These are phyloP conservation scores for Lineolata rhizophorae DNA, from an alignment of 495 filamentous ascomycete genomes.

Conservation along the genomic window DNA sequence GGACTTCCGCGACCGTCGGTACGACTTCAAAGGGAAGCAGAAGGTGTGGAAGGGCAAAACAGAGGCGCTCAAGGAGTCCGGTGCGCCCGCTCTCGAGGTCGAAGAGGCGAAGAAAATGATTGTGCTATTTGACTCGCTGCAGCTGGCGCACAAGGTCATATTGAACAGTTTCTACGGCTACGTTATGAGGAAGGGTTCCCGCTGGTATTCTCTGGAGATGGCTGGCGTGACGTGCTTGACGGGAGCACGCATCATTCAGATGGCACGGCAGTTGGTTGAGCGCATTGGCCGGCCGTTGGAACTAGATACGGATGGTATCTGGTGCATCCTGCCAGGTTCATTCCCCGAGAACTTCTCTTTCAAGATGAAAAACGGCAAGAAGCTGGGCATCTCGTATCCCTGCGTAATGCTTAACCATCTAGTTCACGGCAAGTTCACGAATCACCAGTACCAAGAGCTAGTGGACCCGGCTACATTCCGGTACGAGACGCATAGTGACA, in stretches of 20 bases:
- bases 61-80: constrained; percentile 59
- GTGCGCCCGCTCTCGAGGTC: constrained; percentile 53
- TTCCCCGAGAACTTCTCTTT: constrained; percentile 97
- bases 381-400: constrained; percentile 83
- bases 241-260: constrained; percentile 90
- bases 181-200: constrained; percentile 95
- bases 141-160: constrained; percentile 97
- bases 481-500: constrained; percentile 92
- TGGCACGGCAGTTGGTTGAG: constrained; percentile 87
- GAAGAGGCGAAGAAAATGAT: constrained; percentile 98
- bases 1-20: constrained; percentile 84
- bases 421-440: constrained; percentile 87
- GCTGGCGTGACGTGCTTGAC: constrained; percentile 95
- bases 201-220: constrained; percentile 99
- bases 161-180: constrained; percentile 98
- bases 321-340: constrained; percentile 95
- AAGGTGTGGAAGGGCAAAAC: constrained; percentile 98
- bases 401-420: constrained; percentile 99
- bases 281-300: constrained; percentile 83
- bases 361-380: constrained; percentile 85
- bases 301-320: constrained; percentile 98
- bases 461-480: constrained; percentile 56
- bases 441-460: constrained; percentile 87
- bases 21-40: constrained; percentile 94
- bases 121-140: constrained; percentile 81